A percentile compares a stretch with the other conserved stretches of the same genome.
Evolutionary conservation across 257 asterid genomes (phyloP).

Genomic region (Solanum acaule): DNA sequence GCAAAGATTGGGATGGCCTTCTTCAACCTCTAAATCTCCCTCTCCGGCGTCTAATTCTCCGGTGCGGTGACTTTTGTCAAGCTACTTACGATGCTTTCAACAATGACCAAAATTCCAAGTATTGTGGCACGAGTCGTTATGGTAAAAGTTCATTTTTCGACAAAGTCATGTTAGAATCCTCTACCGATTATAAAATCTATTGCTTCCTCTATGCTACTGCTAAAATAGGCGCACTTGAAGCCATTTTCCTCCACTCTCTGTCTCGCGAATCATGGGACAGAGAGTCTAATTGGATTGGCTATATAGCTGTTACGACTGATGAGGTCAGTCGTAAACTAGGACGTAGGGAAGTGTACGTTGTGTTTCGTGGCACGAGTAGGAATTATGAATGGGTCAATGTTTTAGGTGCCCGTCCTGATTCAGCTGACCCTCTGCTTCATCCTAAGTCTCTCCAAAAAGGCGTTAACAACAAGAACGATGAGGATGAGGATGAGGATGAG

Average conservation of each 20-base stretch:
- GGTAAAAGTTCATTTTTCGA: slow-evolving; percentile 63
- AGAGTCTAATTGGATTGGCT: slow-evolving; percentile 89
- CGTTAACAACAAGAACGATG: background rate
- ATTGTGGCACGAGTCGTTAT: slow-evolving; percentile 75
- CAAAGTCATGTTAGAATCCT: slow-evolving; percentile 46
- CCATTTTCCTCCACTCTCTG: slow-evolving; percentile 53
- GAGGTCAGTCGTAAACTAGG: slow-evolving; percentile 34
- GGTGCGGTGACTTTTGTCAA: slow-evolving; percentile 84
- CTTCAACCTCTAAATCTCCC: slow-evolving; percentile 48
- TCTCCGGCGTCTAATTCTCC: slow-evolving; percentile 65
- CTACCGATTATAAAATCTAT: slow-evolving; percentile 36
- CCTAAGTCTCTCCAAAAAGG: slow-evolving; percentile 3
- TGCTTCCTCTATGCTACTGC: slow-evolving; percentile 81
- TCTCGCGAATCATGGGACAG: slow-evolving; percentile 79
- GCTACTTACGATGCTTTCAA: slow-evolving; percentile 88
- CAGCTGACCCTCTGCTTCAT: slow-evolving; percentile 29
- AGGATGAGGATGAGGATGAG: slow-evolving; percentile 13
- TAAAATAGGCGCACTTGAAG: slow-evolving; percentile 18
- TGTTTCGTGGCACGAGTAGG: slow-evolving; percentile 67
- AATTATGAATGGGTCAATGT: slow-evolving; percentile 71
- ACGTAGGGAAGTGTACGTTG: slow-evolving; percentile 68
- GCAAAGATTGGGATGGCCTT: slow-evolving; percentile 64
- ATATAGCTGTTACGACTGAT: slow-evolving; percentile 55
- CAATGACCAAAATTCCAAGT: slow-evolving; percentile 72
- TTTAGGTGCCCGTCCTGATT: slow-evolving; percentile 26